Evolutionary conservation across 495 filamentous ascomycete species (phyloP).

Genomic region (Penicillium longicatenatum): DNA sequence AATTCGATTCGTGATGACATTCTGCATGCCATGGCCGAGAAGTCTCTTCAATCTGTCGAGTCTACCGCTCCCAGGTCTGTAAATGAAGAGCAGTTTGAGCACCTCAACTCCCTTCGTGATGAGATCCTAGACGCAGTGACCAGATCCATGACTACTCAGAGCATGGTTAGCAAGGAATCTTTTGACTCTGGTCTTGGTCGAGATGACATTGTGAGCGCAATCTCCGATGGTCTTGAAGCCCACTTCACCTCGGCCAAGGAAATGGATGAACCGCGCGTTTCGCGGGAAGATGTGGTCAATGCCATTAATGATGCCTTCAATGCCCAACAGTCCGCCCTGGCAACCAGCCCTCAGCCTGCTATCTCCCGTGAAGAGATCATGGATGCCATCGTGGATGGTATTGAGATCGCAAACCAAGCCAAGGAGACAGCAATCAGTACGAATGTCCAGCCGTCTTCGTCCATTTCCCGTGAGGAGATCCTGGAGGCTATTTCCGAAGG

Average conservation of each 20-base stretch:
- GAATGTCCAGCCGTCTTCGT: constrained; percentile 22
- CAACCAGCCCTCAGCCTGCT: constrained; percentile 6
- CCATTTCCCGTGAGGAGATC: constrained; percentile 52
- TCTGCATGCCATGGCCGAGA: constrained; percentile 35
- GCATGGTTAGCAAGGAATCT: constrained; percentile 50
- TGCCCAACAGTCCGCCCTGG: constrained; percentile 43
- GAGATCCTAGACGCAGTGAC: constrained; percentile 44
- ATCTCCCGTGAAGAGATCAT: constrained; percentile 48
- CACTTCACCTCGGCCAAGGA: constrained; percentile 43
- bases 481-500: constrained; percentile 42
- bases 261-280: constrained; percentile 40
- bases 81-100: constrained; percentile 23
- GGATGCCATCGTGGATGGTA: constrained; percentile 54
- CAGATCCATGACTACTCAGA: constrained; percentile 44
- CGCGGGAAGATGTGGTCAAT: constrained; percentile 52
- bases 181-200: constrained; percentile 47
- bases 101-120: constrained; percentile 39
- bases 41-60: constrained; percentile 32
- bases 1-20: constrained; percentile 42
- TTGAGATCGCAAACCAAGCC: constrained; percentile 31
- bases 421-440: constrained; percentile 28
- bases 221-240: constrained; percentile 45
- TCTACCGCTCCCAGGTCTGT: constrained; percentile 47
- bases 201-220: constrained; percentile 48
- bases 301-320: constrained; percentile 58